Evolutionary conservation across 257 asterid species (phyloP), one percentile per base, ranked within the genome.

Genomic region (Fraxinus americana): DNA sequence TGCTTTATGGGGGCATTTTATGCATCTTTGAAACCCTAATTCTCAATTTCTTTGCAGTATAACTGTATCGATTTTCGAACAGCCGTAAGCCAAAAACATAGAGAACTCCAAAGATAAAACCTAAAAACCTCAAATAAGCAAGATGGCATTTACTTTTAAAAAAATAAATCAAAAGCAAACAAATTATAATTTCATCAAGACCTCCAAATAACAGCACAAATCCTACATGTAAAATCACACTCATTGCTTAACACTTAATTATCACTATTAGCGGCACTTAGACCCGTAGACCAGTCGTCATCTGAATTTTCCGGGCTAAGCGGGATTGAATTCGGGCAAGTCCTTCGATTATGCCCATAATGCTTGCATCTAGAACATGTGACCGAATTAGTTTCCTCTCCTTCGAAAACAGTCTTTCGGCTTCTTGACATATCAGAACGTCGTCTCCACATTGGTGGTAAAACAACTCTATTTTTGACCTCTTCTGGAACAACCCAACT

Each of bases 281-380:
- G 19, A 63, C 69, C 69, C 3, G 69, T 63, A 27, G 69, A 63
- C 35, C 35, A 63, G 17, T 63, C 35, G 2, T 63, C 69, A 9
- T 63, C 69, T 27, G 69, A 63, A 27, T 63, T 63, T 3, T 63
- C 69, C 7, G 69, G 69, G 36, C 69, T 63, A 25, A 63, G 69
- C 19, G 69, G 69, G 36, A 63, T 63, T 27, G 69, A 63, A 63
- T n/a, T 63, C 0, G 69, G 69, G 69, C 69, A 63, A 63, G 69
- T 63, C 69, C 69, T 10, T 63, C 69, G 69, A 11, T 63, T 63
- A 63, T 63, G 69, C 19, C 69, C 69, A 12, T 63, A 63, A 63
- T 63, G 69, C 35, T 63, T 63, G 69, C 69, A 63, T 63, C 69
- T 63, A 14, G 69, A 63, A 63, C 69, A 63, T 12, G 35, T 63